Conservation (phyloP, 805 yeast species). For the Lipomyces spencermartinsiae region DNA sequence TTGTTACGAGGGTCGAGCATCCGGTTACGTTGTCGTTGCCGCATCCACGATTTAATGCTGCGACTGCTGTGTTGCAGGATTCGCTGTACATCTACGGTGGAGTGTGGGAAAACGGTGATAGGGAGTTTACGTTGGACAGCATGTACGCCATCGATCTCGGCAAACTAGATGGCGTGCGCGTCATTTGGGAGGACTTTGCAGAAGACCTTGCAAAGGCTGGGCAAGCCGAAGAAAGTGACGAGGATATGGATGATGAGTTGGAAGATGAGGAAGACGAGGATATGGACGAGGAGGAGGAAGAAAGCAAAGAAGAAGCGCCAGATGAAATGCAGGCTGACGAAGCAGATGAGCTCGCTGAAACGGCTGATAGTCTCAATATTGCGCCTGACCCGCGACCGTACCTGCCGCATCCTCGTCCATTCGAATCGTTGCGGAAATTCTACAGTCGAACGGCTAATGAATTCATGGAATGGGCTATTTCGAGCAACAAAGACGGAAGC, state of each 20-base stretch:
- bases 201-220: conserved; percentile 58
- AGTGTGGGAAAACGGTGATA: conserved; percentile 85
- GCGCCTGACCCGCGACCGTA: conserved; percentile 90
- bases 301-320: conserved; percentile 52
- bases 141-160: conserved; percentile 86
- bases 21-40: conserved; percentile 67
- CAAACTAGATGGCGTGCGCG: conserved; percentile 83
- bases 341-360: conserved; percentile 74
- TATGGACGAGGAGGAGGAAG: conserved; percentile 58
- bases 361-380: conserved; percentile 63
- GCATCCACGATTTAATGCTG: conserved; percentile 86
- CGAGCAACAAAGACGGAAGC: conserved; percentile 59
- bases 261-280: conserved; percentile 78
- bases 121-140: conserved; percentile 82
- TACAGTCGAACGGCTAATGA: conserved; percentile 85
- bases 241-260: conserved; percentile 57
- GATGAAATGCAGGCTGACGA: conserved; percentile 53
- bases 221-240: conserved; percentile 40
- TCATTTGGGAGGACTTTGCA: conserved; percentile 83
- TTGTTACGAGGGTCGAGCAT: conserved; percentile 53
- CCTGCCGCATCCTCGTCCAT: conserved; percentile 96
- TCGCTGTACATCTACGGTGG: conserved; percentile 87
- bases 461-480: conserved; percentile 82
- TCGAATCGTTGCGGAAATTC: conserved; percentile 82
- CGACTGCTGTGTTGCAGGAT: conserved; percentile 86